These are phyloP conservation scores for Gossypium longicalyx DNA, from an alignment of 345 rosid species.

Conservation along the genomic window DNA sequence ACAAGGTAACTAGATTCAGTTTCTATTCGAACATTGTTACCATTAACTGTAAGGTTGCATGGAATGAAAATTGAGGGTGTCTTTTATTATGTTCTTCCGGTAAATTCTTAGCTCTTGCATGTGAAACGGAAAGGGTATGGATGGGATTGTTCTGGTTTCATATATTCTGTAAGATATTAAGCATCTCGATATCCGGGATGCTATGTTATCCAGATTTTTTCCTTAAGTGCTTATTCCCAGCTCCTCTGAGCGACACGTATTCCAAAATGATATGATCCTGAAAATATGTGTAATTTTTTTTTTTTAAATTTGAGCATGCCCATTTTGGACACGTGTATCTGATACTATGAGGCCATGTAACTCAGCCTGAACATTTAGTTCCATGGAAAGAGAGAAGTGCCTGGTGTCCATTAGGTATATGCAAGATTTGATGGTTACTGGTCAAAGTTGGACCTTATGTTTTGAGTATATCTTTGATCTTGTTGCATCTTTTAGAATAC, in stretches of 20 bases:
- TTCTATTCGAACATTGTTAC: background rate
- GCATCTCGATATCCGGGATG: background rate
- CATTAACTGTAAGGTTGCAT: background rate
- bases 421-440: background rate
- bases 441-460: background rate
- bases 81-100: background rate
- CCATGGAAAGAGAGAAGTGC: background rate
- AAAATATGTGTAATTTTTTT: background rate
- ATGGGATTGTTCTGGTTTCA: background rate
- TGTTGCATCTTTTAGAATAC: background rate
- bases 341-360: background rate
- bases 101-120: background rate
- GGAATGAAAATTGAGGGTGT: background rate
- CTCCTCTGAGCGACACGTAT: background rate
- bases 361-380: background rate
- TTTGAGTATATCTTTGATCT: background rate
- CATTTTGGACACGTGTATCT: background rate
- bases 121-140: background rate
- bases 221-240: background rate
- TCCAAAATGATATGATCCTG: background rate
- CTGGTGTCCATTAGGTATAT: background rate
- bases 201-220: background rate
- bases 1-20: conserved; percentile 35
- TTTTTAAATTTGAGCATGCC: background rate
- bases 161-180: background rate